Base-by-base conservation (phyloP, 1,284 basidiomycete genomes). In the Pterulicium gracile region DNA sequence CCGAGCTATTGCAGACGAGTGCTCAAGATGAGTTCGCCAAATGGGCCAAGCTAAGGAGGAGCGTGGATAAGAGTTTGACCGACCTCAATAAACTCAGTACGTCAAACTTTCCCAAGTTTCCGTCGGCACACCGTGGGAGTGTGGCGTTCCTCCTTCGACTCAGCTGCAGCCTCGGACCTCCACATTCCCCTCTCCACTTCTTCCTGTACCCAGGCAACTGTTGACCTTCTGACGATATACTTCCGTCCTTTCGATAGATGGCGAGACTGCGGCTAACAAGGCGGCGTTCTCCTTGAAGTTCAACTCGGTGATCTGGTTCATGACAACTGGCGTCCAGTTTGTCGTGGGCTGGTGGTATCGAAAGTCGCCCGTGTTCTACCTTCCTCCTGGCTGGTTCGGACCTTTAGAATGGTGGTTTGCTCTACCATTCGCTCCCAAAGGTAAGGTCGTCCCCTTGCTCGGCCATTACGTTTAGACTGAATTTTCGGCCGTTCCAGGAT, bases 11-110 rank as follows among this genome's bases (percentile, higher is more conserved):
- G 49, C 80, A 83, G 58, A 98, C 94, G 22, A 92, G 88, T 56
- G 88, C 91, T 12, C 95, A 98, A 61, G 95, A 98, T 60, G 88
- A 98, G 61, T 98, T 99, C 62, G 89, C 94, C 14, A 98, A 93
- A 67, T 98, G 96, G 96, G 95, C 95, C 40, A 95, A 93, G 68
- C 67, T 98, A 56, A 71, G 88, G 56, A 68, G 96, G 52, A 88
- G 78, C 54, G 81, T 97, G 24, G 96, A 99, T 67, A 97, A 96
- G 65, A 87, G 86, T 3, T 63, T 96, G n/a, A 77, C 79, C 22
- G 91, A 98, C 44, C 72, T 98, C n/a, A 95, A 98, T 67, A 86
- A 83, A 62, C 72, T 88, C 53, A 98, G 89, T 92, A 63, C 65
- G 88, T 81, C n/a, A 10, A 32, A 7, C 27, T 32, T 7, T 40